A percentile compares a stretch with the other conserved stretches of the same genome.
phyloP scores from a whole-genome alignment of 176 grass and related monocot species.

The Carex parvula region DNA sequence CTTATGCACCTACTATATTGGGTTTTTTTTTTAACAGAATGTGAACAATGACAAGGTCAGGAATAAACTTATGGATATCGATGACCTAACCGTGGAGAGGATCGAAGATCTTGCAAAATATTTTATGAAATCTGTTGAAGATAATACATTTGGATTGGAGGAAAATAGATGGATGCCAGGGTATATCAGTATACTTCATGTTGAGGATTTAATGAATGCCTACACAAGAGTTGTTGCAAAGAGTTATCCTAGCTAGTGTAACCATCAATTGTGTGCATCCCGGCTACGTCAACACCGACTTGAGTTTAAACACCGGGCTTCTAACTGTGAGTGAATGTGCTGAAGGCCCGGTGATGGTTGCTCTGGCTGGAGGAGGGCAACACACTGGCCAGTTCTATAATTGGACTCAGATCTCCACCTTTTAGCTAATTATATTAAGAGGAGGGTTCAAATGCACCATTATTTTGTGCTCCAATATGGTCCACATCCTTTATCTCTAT shows the following conservation, averaged over 20 bases:
- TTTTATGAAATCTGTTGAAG: not conserved
- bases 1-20: not conserved
- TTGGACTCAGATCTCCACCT: slow-evolving; percentile 32
- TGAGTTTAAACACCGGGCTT: slow-evolving; percentile 50
- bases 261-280: slow-evolving; percentile 54
- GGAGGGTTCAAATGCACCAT: no score
- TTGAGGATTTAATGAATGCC: slow-evolving; percentile 54
- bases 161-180: not conserved
- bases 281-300: slow-evolving; percentile 47
- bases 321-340: slow-evolving; percentile 50
- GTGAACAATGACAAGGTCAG: slow-evolving; percentile 3
- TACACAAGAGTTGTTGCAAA: slow-evolving; percentile 51
- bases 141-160: not conserved
- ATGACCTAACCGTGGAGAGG: no score
- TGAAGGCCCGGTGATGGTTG: slow-evolving; percentile 48
- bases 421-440: not conserved
- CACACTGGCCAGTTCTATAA: slow-evolving; percentile 55
- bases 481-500: no score
- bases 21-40: not conserved
- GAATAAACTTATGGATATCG: not conserved
- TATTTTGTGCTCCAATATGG: no score
- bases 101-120: not conserved
- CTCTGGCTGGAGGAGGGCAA: slow-evolving; percentile 33
- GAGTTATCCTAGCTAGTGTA: slow-evolving; percentile 40
- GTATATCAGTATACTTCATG: slow-evolving; percentile 33